A percentile compares a stretch with the other conserved stretches of the same genome.
Evolutionary conservation across 1,284 basidiomycete genomes (phyloP).

Genomic region (Agroathelia rolfsii): DNA sequence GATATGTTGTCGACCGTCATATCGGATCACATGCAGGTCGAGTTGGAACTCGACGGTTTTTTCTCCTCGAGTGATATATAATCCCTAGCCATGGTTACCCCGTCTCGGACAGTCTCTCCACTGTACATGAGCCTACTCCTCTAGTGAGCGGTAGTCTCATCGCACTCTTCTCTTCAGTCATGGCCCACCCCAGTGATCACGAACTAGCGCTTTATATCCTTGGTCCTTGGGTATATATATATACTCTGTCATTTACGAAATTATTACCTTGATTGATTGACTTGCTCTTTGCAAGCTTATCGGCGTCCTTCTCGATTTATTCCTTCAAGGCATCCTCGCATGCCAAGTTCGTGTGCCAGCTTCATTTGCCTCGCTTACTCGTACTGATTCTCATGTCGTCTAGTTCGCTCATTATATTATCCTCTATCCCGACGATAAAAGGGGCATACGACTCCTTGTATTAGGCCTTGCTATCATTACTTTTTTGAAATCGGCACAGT

Average conservation of each 20-base stretch:
- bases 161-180: too few relatives aligned
- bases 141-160: too few relatives aligned
- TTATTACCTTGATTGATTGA: neutral
- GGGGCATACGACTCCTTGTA: conserved; percentile 16
- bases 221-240: conserved; percentile 19
- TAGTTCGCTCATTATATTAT: conserved; percentile 22
- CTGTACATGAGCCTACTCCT: too few relatives aligned
- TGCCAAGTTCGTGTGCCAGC: conserved; percentile 17
- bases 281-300: conserved; percentile 19
- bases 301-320: conserved; percentile 21
- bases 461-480: conserved; percentile 18
- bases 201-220: conserved; percentile 16
- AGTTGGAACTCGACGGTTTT: too few relatives aligned
- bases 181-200: conserved; percentile 15
- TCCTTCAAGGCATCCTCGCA: conserved; percentile 23
- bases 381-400: neutral
- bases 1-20: too few relatives aligned
- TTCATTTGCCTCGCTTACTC: neutral
- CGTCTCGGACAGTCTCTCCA: too few relatives aligned
- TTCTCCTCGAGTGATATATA: too few relatives aligned
- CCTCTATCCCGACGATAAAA: conserved; percentile 19
- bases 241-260: neutral
- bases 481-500: conserved; percentile 21
- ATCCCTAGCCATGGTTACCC: too few relatives aligned
- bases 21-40: too few relatives aligned